Percentiles rank a stretch among this genome's conserved stretches.
phyloP scores from a whole-genome alignment of 179 eudicot genomes.

The Beta lomatogona region DNA sequence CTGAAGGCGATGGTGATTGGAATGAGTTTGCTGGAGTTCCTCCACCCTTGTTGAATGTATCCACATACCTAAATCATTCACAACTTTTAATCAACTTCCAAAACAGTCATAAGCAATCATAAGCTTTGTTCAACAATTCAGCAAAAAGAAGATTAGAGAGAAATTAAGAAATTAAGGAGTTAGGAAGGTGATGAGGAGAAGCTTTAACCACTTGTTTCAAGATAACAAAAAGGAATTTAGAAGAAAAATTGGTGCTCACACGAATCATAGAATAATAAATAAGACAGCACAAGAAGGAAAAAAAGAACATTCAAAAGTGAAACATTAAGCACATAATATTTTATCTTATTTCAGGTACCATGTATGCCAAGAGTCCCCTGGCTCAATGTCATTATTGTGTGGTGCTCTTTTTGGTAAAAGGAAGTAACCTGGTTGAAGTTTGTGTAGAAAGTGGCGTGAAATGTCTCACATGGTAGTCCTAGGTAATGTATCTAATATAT shows the following conservation, averaged over 20 bases:
- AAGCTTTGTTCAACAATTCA: neutral
- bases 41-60: conserved; percentile 80
- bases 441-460: neutral
- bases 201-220: neutral
- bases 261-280: neutral
- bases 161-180: too few species aligned
- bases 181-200: neutral
- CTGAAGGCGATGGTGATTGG: conserved; percentile 51
- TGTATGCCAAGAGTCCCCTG: neutral
- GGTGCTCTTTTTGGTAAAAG: neutral
- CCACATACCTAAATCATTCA: conserved; percentile 65
- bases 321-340: too few species aligned
- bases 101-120: neutral
- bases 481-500: neutral
- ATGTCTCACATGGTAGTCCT: neutral
- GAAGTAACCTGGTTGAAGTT: neutral
- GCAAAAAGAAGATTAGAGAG: conserved; percentile 2
- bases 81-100: neutral
- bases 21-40: conserved; percentile 52
- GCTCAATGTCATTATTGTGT: neutral
- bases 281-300: neutral
- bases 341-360: neutral
- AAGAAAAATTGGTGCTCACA: neutral
- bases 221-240: neutral
- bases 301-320: too few species aligned